Percentiles rank a stretch among this genome's conserved stretches.
These are phyloP conservation scores for Entomortierella beljakovae DNA, from an alignment of 192 early-diverging fungal species.

Conservation along the genomic window DNA sequence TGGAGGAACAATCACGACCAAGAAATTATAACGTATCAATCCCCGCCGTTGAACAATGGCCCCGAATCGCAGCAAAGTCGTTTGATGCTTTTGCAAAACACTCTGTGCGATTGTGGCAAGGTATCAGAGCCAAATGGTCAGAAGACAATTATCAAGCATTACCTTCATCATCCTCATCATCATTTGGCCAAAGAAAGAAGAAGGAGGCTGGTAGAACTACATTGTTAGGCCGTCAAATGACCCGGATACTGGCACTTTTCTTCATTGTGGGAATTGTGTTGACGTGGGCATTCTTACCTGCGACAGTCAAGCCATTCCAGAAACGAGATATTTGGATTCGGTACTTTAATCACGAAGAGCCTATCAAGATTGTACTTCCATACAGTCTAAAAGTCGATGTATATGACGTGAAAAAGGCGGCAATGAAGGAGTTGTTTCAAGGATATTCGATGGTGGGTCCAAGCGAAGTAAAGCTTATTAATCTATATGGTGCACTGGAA, in stretches of 20 bases:
- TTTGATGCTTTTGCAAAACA: background rate
- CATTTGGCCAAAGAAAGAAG: too few relatives aligned
- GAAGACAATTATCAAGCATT: too few relatives aligned
- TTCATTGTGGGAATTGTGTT: background rate
- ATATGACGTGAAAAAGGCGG: constrained; percentile 20
- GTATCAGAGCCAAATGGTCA: too few relatives aligned
- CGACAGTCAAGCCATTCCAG: constrained; percentile 7
- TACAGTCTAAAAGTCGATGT: constrained; percentile 8
- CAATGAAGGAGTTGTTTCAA: background rate
- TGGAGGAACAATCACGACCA: background rate
- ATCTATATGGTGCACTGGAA: too few relatives aligned
- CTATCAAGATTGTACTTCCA: constrained; percentile 19
- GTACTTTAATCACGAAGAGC: constrained; percentile 24
- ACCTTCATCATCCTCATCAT: too few relatives aligned
- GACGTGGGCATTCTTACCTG: background rate
- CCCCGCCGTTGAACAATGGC: constrained; percentile 22
- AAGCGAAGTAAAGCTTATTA: too few relatives aligned
- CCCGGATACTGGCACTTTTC: background rate
- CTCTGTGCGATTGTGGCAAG: background rate
- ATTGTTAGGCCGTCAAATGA: background rate
- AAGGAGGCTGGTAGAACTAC: background rate
- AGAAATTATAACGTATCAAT: constrained; percentile 23
- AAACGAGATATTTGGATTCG: constrained; percentile 25
- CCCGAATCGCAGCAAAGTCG: background rate
- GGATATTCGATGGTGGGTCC: too few relatives aligned